phyloP scores from a whole-genome alignment of 164 flowering plant species.

The Stephania cephalantha region DNA sequence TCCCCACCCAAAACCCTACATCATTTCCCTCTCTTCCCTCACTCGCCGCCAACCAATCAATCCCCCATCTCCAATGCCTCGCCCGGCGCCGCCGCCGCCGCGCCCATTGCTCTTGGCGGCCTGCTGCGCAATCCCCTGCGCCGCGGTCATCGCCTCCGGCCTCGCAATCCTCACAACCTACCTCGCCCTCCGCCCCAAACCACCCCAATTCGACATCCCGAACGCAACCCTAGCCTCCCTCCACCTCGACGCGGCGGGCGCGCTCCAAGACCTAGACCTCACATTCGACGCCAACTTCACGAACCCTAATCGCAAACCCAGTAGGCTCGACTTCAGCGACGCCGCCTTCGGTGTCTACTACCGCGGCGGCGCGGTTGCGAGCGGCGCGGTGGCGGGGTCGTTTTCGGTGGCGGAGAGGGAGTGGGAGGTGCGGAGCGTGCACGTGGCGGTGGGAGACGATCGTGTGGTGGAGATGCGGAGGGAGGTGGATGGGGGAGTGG shows the following conservation, averaged over 20 bases:
- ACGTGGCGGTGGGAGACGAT: constrained; percentile 27
- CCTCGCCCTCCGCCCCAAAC: constrained; percentile 50
- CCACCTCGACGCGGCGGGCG: constrained; percentile 59
- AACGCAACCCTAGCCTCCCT: constrained; percentile 54
- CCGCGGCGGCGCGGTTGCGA: constrained; percentile 36
- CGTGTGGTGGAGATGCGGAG: constrained; percentile 23
- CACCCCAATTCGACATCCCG: constrained; percentile 49
- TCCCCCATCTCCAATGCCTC: too few relatives aligned
- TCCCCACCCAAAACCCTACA: too few relatives aligned
- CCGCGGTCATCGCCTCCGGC: constrained; percentile 48
- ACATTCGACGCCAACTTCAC: constrained; percentile 58
- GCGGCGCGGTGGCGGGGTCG: constrained; percentile 32
- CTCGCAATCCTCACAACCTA: constrained; percentile 54
- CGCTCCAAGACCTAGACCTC: constrained; percentile 54
- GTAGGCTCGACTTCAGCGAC: constrained; percentile 44
- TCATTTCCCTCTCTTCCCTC: too few relatives aligned
- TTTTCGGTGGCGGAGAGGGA: constrained; percentile 30
- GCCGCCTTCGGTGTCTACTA: constrained; percentile 44
- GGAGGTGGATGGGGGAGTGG: constrained; percentile 31
- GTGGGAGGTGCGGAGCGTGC: constrained; percentile 32
- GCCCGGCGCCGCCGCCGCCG: too few relatives aligned
- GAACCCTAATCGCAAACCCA: constrained; percentile 61
- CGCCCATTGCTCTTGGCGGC: constrained; percentile 43
- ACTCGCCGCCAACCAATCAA: too few relatives aligned
- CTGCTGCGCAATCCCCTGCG: constrained; percentile 51